Evolutionary conservation across 192 early-diverging fungal species (phyloP).

Genomic region (Glomus cerebriforme): DNA sequence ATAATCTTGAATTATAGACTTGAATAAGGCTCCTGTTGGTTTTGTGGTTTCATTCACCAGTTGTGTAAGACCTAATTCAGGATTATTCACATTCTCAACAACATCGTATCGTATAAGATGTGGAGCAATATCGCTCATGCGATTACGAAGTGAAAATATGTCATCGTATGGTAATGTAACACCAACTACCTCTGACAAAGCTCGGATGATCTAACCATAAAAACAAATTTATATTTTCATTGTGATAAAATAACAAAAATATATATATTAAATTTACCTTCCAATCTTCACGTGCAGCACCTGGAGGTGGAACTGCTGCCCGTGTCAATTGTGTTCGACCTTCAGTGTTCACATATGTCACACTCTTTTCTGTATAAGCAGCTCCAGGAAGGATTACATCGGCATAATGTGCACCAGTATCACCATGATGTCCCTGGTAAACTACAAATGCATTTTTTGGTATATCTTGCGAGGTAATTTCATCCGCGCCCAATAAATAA

Average conservation of each 20-base stretch:
- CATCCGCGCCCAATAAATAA: constrained; percentile 94
- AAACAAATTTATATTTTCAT: neutral
- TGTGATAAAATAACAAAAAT: neutral
- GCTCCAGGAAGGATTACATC: constrained; percentile 95
- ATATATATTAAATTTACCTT: constrained; percentile 46
- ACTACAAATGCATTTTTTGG: constrained; percentile 94
- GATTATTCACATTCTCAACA: constrained; percentile 58
- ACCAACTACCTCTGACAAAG: constrained; percentile 90
- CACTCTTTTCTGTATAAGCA: constrained; percentile 95
- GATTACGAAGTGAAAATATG: constrained; percentile 74
- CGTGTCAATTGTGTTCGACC: constrained; percentile 93
- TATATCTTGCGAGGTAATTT: constrained; percentile 72
- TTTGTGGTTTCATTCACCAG: constrained; percentile 44
- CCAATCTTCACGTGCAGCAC: constrained; percentile 96
- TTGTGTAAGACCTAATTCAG: constrained; percentile 65
- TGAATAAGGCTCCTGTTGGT: constrained; percentile 49
- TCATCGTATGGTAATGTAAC: constrained; percentile 90
- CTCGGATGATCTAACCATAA: constrained; percentile 76
- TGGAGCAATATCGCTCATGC: constrained; percentile 87
- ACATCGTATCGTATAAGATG: constrained; percentile 75
- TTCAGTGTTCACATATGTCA: constrained; percentile 97
- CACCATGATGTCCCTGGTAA: constrained; percentile 99
- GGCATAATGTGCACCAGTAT: constrained; percentile 90
- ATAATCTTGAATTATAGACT: constrained; percentile 78
- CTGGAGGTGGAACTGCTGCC: constrained; percentile 87